Base-by-base conservation (phyloP, 108 stramenopile genomes). In the Skeletonema marinoi region DNA sequence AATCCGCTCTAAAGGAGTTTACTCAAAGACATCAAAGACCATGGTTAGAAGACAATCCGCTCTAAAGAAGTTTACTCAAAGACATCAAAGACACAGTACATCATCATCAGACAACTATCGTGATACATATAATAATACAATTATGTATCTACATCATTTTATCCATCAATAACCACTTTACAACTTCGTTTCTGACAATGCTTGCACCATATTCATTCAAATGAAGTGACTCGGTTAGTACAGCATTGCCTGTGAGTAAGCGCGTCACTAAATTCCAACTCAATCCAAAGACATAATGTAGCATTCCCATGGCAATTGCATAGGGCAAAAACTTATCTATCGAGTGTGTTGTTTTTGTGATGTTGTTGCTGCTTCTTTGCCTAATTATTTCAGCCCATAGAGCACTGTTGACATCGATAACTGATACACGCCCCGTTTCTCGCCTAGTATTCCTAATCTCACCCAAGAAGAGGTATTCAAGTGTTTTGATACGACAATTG, bases 1-100 rank as follows among this genome's bases (percentile, higher is more conserved):
- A 65, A 88, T 68, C 87, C 87, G 35, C 56, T 88, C 13, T 88
- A 76, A n/a, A n/a, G n/a, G n/a, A n/a, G n/a, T n/a, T n/a, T n/a
- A n/a, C n/a, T n/a, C n/a, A n/a, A n/a, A n/a, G n/a, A n/a, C n/a
- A n/a, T n/a, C n/a, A n/a, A n/a, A n/a, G n/a, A n/a, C n/a, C n/a
- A n/a, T n/a, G n/a, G n/a, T n/a, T n/a, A n/a, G n/a, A n/a, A n/a
- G n/a, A n/a, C n/a, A n/a, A n/a, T n/a, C n/a, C n/a, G n/a, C n/a
- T n/a, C n/a, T n/a, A n/a, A n/a, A n/a, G n/a, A n/a, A n/a, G n/a
- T n/a, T n/a, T n/a, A n/a, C n/a, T n/a, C n/a, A n/a, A n/a, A n/a
- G n/a, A n/a, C n/a, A n/a, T n/a, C n/a, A n/a, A n/a, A n/a, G n/a
- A 7, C 7, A 36, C 35, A 36, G 3, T 3, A 36, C 35, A 7